Conservation (phyloP, 805 yeast species). For the Yamadazyma nakazawae region DNA sequence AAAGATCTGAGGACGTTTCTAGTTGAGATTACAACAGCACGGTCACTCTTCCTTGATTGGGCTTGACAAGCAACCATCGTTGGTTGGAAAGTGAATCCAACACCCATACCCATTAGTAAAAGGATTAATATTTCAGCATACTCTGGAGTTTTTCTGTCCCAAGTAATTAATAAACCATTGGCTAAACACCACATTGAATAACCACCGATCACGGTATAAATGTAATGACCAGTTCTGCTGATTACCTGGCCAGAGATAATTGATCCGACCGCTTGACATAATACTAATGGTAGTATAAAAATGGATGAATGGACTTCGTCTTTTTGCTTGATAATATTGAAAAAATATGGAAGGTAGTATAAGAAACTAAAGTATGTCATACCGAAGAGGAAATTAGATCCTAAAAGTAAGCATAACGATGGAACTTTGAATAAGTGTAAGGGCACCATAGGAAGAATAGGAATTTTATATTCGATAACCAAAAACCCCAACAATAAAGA, state of each 20-base stretch:
- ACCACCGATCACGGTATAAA: slow-evolving; percentile 40
- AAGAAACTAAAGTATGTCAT: slow-evolving; percentile 45
- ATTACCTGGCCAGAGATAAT: slow-evolving; percentile 47
- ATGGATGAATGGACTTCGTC: slow-evolving; percentile 32
- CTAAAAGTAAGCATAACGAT: slow-evolving; percentile 30
- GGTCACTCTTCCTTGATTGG: slow-evolving; percentile 46
- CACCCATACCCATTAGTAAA: slow-evolving; percentile 33
- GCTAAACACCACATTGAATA: slow-evolving; percentile 43
- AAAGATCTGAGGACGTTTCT: slow-evolving; percentile 56
- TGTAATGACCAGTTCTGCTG: slow-evolving; percentile 42
- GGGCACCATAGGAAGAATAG: slow-evolving; percentile 56
- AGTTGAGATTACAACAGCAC: slow-evolving; percentile 57
- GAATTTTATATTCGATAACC: slow-evolving; percentile 47
- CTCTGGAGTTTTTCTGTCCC: slow-evolving; percentile 28
- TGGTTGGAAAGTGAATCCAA: slow-evolving; percentile 54
- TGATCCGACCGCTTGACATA: slow-evolving; percentile 42
- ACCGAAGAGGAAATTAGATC: slow-evolving; percentile 46
- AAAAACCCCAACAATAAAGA: slow-evolving; percentile 39
- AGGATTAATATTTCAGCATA: slow-evolving; percentile 24
- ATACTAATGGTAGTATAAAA: slow-evolving; percentile 43
- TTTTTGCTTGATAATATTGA: slow-evolving; percentile 37
- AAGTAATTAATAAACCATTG: slow-evolving; percentile 33
- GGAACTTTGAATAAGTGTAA: slow-evolving; percentile 39
- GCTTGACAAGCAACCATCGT: slow-evolving; percentile 57
- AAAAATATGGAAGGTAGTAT: slow-evolving; percentile 40